Base-by-base conservation (phyloP, 306 rosid species). In the Castanea mollissima region DNA sequence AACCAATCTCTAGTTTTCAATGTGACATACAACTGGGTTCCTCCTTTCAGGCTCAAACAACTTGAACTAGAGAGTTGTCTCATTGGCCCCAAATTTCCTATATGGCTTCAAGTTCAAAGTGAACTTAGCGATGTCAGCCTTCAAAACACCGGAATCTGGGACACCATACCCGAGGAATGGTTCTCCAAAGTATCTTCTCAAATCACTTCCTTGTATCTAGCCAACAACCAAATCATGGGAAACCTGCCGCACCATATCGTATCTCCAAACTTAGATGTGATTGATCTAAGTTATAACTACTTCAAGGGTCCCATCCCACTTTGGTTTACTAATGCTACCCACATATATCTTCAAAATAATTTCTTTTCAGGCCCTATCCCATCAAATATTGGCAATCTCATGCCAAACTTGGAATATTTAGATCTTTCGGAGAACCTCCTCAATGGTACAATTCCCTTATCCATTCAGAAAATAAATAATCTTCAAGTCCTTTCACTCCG, bases 301-400 rank as follows among this genome's bases (percentile, higher is more conserved):
- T 44, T 44, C 51, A 44, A 10, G 13, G 51, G 51, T 44, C 51
- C 51, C 1, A 9, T 44, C 4, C 51, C 51, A 44, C 51, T 44
- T 7, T 44, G 51, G 51, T 44, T 44, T 44, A 44, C 51, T 44
- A 44, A 44, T 44, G 51, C 13, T 2, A 44, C 14, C 3, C 14
- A 10, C 3, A 2, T 77, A 11, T 54, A 38, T 64, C 74, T 82
- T 0, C n/a, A 44, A 3, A 54, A 72, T 4, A 82, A 77, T 44
- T 6, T 6, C 0, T 82, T 82, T 77, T 71, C 81, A 4, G 78
- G 81, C 18, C 81, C 81, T 18, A 77, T 76, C 27, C 78, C 85
- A 55, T 13, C 1, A 7, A 15, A 60, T 27, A 71, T 76, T 25
- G 74, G 78, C 9, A 49, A 62, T 9, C 62, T 55, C 21, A 71